A percentile compares a stretch with the other conserved stretches of the same genome.
These are phyloP conservation scores for Fusarium dlaminii DNA, from an alignment of 2,329 filamentous ascomycete genomes.

Conservation along the genomic window DNA sequence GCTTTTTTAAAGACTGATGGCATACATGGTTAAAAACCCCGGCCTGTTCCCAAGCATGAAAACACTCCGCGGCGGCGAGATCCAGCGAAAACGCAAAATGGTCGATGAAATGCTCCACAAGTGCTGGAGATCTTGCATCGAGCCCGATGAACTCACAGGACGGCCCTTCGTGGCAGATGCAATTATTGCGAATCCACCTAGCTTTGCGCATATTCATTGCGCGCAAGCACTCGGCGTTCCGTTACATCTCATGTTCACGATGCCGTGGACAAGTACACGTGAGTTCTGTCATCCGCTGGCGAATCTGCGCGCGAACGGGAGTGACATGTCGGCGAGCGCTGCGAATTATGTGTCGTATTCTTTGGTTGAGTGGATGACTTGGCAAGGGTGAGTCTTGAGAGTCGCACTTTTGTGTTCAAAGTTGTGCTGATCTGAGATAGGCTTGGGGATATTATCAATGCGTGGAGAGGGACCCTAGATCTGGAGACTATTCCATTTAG, in stretches of 20 bases:
- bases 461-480: conserved; percentile 24
- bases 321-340: conserved; percentile 45
- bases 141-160: not conserved
- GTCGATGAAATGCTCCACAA: conserved; percentile 43
- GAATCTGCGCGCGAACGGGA: conserved; percentile 66
- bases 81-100: conserved; percentile 42
- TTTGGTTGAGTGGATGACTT: conserved; percentile 79
- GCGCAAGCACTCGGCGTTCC: conserved; percentile 56
- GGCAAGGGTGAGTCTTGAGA: conserved; percentile 68
- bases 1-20: not conserved
- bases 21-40: conserved; percentile 46
- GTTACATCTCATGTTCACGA: conserved; percentile 63
- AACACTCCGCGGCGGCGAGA: conserved; percentile 40
- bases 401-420: no score
- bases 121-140: conserved; percentile 44
- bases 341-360: conserved; percentile 77
- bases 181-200: conserved; percentile 62
- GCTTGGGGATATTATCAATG: conserved; percentile 33
- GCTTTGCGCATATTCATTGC: conserved; percentile 60
- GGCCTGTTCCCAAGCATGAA: conserved; percentile 44
- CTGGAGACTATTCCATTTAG: not conserved
- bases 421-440: not conserved
- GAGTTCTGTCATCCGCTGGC: conserved; percentile 78
- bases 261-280: conserved; percentile 80
- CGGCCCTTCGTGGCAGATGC: conserved; percentile 58